A percentile compares a stretch with the other conserved stretches of the same genome.
Conservation (phyloP, 2,329 filamentous ascomycete species). For the Colletotrichum lentis region DNA sequence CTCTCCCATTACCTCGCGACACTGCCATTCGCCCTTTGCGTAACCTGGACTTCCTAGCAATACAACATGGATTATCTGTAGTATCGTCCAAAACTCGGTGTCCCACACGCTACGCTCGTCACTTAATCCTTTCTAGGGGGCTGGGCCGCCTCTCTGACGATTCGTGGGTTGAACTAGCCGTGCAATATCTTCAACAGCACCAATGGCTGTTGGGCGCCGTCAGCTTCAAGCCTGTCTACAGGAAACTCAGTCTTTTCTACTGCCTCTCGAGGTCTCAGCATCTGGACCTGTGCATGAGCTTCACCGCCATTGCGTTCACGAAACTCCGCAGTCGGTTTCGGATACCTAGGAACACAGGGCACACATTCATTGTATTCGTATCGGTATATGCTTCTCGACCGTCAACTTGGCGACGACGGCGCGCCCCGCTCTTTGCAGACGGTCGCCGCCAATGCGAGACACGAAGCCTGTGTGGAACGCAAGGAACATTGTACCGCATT, state of each 20-base stretch:
- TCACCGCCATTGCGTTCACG: neutral
- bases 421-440: constrained; percentile 17
- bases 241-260: neutral
- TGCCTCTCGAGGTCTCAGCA: neutral
- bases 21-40: neutral
- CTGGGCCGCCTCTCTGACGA: constrained; percentile 17
- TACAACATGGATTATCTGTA: neutral
- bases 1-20: constrained; percentile 8
- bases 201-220: constrained; percentile 7
- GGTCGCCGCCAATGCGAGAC: constrained; percentile 30
- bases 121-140: constrained; percentile 10
- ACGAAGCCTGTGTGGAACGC: constrained; percentile 28
- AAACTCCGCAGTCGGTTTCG: neutral
- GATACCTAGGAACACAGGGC: no score
- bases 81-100: neutral
- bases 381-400: neutral
- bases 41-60: neutral
- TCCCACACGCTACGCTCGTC: constrained; percentile 4
- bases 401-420: neutral
- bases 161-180: constrained; percentile 19
- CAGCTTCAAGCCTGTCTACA: neutral
- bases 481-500: constrained; percentile 22
- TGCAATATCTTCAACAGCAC: constrained; percentile 16
- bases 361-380: neutral
- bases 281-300: neutral